A percentile compares a stretch with the other conserved stretches of the same genome.
These are phyloP conservation scores for Magnolia changhungtana DNA, from an alignment of 164 flowering plant genomes.

Conservation along the genomic window DNA sequence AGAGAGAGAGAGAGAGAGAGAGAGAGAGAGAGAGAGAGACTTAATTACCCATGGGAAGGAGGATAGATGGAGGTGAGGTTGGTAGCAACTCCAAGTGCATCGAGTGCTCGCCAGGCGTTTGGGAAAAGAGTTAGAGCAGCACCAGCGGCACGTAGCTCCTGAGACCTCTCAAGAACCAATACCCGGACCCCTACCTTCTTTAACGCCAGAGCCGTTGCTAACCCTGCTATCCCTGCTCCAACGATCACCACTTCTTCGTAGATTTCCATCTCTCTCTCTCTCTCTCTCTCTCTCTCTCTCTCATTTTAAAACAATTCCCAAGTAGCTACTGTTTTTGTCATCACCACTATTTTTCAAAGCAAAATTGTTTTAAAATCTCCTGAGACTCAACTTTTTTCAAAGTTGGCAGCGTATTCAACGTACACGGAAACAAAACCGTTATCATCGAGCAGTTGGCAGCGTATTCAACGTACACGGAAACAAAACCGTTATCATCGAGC, in stretches of 20 bases:
- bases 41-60: slow-evolving; percentile 25
- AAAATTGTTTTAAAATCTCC: too few species aligned
- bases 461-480: too few species aligned
- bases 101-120: slow-evolving; percentile 39
- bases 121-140: slow-evolving; percentile 26
- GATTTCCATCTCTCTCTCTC: slow-evolving; percentile 2
- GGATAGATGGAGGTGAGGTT: slow-evolving; percentile 34
- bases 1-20: too few species aligned
- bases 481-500: too few species aligned
- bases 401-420: too few species aligned
- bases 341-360: too few species aligned
- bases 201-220: slow-evolving; percentile 25
- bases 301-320: too few species aligned
- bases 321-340: too few species aligned
- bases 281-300: background rate
- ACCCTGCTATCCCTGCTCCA: slow-evolving; percentile 32
- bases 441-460: too few species aligned
- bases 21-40: background rate
- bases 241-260: slow-evolving; percentile 30
- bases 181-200: slow-evolving; percentile 15
- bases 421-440: too few species aligned
- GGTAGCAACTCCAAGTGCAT: slow-evolving; percentile 32
- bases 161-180: slow-evolving; percentile 22
- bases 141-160: slow-evolving; percentile 26
- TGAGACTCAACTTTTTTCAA: too few species aligned